Percentiles rank a stretch among this genome's conserved stretches.
These are phyloP conservation scores for Bruguiera hainesii DNA, from an alignment of 441 rosid species.

Conservation along the genomic window DNA sequence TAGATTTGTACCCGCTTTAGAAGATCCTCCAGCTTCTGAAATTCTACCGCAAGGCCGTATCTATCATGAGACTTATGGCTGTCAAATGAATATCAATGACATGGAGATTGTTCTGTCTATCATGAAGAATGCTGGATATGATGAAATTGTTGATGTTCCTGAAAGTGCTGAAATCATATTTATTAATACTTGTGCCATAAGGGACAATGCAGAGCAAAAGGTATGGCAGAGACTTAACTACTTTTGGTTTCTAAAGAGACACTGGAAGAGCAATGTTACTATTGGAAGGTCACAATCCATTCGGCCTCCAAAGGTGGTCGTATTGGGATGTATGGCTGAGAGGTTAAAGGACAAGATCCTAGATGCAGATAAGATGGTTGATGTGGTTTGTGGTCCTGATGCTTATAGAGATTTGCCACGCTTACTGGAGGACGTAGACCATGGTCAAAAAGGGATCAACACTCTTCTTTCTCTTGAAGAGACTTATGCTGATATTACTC, in stretches of 20 bases:
- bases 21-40: constrained; percentile 26
- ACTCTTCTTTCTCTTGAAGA: constrained; percentile 93
- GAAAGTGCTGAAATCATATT: constrained; percentile 92
- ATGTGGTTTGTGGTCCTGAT: constrained; percentile 95
- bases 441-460: constrained; percentile 91
- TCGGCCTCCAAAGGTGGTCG: constrained; percentile 87
- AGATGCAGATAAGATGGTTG: constrained; percentile 96
- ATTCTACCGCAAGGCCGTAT: constrained; percentile 55
- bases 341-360: constrained; percentile 87
- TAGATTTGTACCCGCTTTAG: constrained; percentile 38
- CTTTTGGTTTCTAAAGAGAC: constrained; percentile 90
- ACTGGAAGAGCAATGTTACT: constrained; percentile 75
- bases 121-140: constrained; percentile 80
- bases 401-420: constrained; percentile 94
- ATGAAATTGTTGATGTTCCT: constrained; percentile 60
- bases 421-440: constrained; percentile 76
- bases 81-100: constrained; percentile 92
- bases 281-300: constrained; percentile 63
- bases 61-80: constrained; percentile 92
- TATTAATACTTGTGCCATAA: constrained; percentile 84
- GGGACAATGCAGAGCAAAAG: constrained; percentile 90
- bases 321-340: constrained; percentile 97
- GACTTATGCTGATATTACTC: constrained; percentile 84
- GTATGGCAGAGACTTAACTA: constrained; percentile 98
- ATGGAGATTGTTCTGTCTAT: constrained; percentile 95